Evolutionary conservation across 805 yeast genomes (phyloP).

Genomic region (Candida endomychidarum): DNA sequence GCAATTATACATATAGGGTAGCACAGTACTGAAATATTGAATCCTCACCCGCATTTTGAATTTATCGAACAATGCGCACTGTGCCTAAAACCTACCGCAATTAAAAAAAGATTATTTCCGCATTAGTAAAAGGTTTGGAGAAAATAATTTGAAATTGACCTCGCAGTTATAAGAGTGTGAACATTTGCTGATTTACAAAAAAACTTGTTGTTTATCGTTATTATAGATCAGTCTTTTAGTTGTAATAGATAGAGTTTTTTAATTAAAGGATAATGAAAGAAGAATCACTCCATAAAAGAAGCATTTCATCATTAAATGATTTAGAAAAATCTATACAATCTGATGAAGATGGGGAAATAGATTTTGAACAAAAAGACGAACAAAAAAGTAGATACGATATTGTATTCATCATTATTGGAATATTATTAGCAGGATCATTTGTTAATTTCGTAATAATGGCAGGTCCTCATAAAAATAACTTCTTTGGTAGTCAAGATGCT

Average conservation of each 20-base stretch:
- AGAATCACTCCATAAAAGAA: constrained; percentile 13
- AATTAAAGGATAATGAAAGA: constrained; percentile 1
- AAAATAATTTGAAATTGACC: constrained; percentile 1
- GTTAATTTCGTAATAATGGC: constrained; percentile 12
- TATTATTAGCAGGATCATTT: constrained; percentile 12
- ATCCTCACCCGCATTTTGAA: neutral
- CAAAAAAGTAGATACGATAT: constrained; percentile 2
- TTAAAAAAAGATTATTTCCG: constrained; percentile 4
- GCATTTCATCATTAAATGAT: constrained; percentile 11
- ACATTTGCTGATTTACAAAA: constrained; percentile 1
- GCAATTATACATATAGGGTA: no score
- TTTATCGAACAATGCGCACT: constrained; percentile 1
- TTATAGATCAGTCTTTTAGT: no score
- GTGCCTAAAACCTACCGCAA: constrained; percentile 5
- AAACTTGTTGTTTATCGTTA: neutral
- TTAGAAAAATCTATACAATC: constrained; percentile 7
- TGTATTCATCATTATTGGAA: constrained; percentile 8
- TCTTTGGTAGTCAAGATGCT: constrained; percentile 4
- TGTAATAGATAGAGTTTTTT: no score
- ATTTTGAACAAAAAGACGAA: neutral
- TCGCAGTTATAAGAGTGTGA: constrained; percentile 3
- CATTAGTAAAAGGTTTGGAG: constrained; percentile 4
- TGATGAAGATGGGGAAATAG: neutral
- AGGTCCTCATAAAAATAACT: neutral
- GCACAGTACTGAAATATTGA: no score